Evolutionary conservation across 106 monocot species (phyloP).

Genomic region (Iris macrosiphon): DNA sequence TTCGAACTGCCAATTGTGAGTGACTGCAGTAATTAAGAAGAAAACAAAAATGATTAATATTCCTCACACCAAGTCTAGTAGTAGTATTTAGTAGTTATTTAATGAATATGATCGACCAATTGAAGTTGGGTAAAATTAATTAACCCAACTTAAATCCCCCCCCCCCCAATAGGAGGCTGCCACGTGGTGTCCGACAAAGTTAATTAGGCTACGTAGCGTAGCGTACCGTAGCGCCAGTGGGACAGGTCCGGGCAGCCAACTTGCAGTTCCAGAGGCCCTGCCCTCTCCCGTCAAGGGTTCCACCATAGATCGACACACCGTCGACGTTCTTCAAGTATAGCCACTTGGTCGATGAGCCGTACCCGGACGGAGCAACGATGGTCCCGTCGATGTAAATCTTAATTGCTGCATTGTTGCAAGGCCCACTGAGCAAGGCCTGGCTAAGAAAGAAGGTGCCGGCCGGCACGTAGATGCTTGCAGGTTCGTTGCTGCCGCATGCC

Average conservation of each 20-base stretch:
- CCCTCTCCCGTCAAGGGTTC: conserved; percentile 17
- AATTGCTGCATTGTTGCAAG: conserved; percentile 23
- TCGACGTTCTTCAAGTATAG: conserved; percentile 20
- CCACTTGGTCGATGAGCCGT: conserved; percentile 5
- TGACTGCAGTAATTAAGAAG: conserved; percentile 13
- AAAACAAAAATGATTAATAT: not conserved
- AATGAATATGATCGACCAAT: not conserved
- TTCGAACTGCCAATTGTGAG: conserved; percentile 12
- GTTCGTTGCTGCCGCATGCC: conserved; percentile 18
- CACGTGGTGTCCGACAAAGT: not conserved
- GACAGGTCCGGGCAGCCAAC: conserved; percentile 11
- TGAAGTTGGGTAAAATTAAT: not conserved
- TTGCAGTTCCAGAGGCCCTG: conserved; percentile 20
- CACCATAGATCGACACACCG: conserved; percentile 17
- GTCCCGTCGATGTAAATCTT: conserved; percentile 26
- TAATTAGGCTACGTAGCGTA: not conserved
- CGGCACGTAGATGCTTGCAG: conserved; percentile 31
- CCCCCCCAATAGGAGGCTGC: not conserved
- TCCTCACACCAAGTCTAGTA: too few species aligned
- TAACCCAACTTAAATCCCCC: too few species aligned
- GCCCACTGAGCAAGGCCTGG: conserved; percentile 25
- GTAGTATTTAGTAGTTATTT: not conserved
- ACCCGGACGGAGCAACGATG: conserved; percentile 26
- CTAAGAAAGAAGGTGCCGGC: conserved; percentile 29
- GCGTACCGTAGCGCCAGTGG: conserved; percentile 12